Percentiles rank a stretch among this genome's conserved stretches.
phyloP scores from a whole-genome alignment of 495 filamentous ascomycete genomes.

The Pyrenula aspistea region DNA sequence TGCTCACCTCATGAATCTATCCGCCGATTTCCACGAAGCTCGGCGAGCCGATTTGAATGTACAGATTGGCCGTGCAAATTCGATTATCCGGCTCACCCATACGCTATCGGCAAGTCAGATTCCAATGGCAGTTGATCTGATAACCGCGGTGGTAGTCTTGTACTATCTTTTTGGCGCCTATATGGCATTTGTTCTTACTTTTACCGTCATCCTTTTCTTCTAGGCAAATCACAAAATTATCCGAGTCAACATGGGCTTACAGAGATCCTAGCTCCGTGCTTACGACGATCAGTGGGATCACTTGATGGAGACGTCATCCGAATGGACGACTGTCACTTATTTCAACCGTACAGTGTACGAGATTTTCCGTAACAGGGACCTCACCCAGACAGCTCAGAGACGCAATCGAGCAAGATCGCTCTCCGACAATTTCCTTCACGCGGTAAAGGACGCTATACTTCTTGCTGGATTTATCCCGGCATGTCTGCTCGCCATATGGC shows the following conservation, averaged over 20 bases:
- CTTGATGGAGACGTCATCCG: constrained; percentile 50
- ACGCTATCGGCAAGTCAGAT: constrained; percentile 52
- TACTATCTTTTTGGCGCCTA: constrained; percentile 60
- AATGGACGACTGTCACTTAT: constrained; percentile 56
- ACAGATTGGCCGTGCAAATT: constrained; percentile 51
- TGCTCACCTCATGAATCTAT: constrained; percentile 64
- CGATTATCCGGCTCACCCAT: constrained; percentile 52
- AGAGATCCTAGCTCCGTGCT: constrained; percentile 17
- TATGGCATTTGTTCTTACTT: constrained; percentile 57
- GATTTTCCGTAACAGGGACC: constrained; percentile 41
- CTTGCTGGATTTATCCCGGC: constrained; percentile 49
- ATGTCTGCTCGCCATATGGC: constrained; percentile 55
- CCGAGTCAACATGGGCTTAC: constrained; percentile 25
- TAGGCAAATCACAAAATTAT: constrained; percentile 45
- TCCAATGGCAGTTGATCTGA: constrained; percentile 62
- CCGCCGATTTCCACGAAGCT: constrained; percentile 66
- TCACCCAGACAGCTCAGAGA: constrained; percentile 7
- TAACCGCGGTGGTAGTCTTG: constrained; percentile 56
- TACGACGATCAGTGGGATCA: constrained; percentile 42
- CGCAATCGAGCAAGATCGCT: constrained; percentile 8
- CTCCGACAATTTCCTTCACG: constrained; percentile 1
- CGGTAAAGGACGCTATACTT: constrained; percentile 46
- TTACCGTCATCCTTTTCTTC: constrained; percentile 49
- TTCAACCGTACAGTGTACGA: constrained; percentile 64
- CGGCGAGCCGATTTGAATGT: constrained; percentile 59